phyloP scores from a whole-genome alignment of 208 protist genomes.

The Acanthamoeba lenticulata region DNA sequence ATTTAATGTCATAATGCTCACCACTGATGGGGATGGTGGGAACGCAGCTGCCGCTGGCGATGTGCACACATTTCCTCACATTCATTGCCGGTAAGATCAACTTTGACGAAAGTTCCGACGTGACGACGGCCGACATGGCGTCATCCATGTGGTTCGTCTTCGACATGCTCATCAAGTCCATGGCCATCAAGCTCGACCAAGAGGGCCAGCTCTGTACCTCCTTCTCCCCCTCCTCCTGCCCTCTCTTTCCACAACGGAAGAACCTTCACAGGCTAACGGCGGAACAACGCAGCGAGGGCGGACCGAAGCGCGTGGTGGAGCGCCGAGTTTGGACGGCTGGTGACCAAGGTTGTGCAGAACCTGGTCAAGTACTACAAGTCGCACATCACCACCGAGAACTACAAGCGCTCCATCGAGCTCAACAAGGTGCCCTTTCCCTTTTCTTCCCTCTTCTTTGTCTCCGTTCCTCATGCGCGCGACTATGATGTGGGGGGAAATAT shows the following conservation, averaged over 20 bases:
- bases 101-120: constrained; percentile 49
- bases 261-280: too few relatives aligned
- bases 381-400: constrained; percentile 58
- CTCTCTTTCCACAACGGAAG: too few relatives aligned
- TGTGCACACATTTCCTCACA: constrained; percentile 64
- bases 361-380: constrained; percentile 67
- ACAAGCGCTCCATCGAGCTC: constrained; percentile 68
- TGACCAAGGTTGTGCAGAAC: constrained; percentile 58
- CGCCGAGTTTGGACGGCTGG: constrained; percentile 19
- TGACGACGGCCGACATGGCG: constrained; percentile 48
- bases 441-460: background rate
- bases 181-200: constrained; percentile 71
- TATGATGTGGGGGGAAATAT: too few relatives aligned
- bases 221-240: too few relatives aligned
- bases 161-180: constrained; percentile 81
- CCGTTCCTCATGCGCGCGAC: background rate
- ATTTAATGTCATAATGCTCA: background rate
- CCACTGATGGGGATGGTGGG: too few relatives aligned
- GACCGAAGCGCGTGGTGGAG: constrained; percentile 61
- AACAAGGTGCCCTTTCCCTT: background rate
- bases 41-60: constrained; percentile 30
- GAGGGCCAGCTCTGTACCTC: constrained; percentile 32
- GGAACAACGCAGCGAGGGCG: background rate
- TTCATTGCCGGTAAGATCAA: constrained; percentile 69
- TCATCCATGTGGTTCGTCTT: constrained; percentile 81